Conservation (phyloP, 495 filamentous ascomycete genomes). For the Neurospora sp. region DNA sequence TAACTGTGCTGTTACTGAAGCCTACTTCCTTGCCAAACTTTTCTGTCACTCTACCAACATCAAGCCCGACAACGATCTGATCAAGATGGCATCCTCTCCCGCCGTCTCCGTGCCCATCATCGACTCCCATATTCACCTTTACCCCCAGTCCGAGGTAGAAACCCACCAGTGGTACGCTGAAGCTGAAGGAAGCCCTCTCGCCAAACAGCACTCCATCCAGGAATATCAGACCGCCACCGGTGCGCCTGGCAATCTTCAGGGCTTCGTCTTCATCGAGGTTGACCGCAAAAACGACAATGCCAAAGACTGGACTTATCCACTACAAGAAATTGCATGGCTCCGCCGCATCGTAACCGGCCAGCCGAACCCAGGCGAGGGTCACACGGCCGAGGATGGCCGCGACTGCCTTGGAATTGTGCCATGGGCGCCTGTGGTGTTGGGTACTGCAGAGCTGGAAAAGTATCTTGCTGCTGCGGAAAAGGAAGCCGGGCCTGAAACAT, state of each 20-base stretch:
- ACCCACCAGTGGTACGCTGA: slow-evolving; percentile 56
- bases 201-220: slow-evolving; percentile 49
- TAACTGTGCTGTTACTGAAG: background rate
- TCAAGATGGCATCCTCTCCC: background rate
- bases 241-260: slow-evolving; percentile 33
- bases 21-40: background rate
- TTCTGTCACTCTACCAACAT: background rate
- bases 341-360: slow-evolving; percentile 51
- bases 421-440: slow-evolving; percentile 68
- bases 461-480: slow-evolving; percentile 44
- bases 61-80: background rate
- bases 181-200: slow-evolving; percentile 44
- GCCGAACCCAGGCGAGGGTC: slow-evolving; percentile 50
- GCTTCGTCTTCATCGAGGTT: slow-evolving; percentile 74
- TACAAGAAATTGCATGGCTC: slow-evolving; percentile 62
- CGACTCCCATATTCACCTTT: slow-evolving; percentile 86
- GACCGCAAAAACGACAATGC: slow-evolving; percentile 54
- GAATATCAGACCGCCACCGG: slow-evolving; percentile 42
- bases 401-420: slow-evolving; percentile 60
- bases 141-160: slow-evolving; percentile 50
- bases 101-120: slow-evolving; percentile 39
- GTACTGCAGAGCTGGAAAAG: slow-evolving; percentile 35
- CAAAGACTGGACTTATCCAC: slow-evolving; percentile 41
- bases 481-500: slow-evolving; percentile 34
- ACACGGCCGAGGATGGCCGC: slow-evolving; percentile 35